These are phyloP conservation scores for Rhypophila decipiens DNA, from an alignment of 495 filamentous ascomycete genomes.

Conservation along the genomic window DNA sequence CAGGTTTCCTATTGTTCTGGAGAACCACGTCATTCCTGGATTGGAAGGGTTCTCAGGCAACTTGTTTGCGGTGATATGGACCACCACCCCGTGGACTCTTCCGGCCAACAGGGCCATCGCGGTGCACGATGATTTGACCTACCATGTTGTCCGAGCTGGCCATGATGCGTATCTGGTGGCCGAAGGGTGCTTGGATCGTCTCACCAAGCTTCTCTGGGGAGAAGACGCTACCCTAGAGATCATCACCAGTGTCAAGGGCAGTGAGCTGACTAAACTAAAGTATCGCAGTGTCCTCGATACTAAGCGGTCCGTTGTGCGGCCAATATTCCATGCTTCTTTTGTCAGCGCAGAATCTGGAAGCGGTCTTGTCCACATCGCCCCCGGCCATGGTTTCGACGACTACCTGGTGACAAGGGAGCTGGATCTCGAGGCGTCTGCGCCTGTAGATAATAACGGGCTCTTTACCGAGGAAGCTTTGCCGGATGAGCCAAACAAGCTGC, in stretches of 20 bases:
- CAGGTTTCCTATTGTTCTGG: conserved; percentile 59
- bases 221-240: conserved; percentile 36
- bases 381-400: conserved; percentile 95
- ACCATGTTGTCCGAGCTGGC: conserved; percentile 57
- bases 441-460: conserved; percentile 70
- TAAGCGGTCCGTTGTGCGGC: conserved; percentile 46
- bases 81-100: conserved; percentile 95
- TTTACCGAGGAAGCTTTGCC: conserved; percentile 76
- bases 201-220: conserved; percentile 19
- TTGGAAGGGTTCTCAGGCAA: conserved; percentile 25
- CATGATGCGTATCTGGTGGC: conserved; percentile 53
- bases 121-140: conserved; percentile 64
- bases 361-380: conserved; percentile 87
- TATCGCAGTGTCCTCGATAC: conserved; percentile 64
- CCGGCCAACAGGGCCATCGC: conserved; percentile 90
- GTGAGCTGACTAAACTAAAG: conserved; percentile 53
- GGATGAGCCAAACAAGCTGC: conserved; percentile 51
- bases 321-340: conserved; percentile 74
- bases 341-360: conserved; percentile 83
- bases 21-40: conserved; percentile 37
- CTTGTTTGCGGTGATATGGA: conserved; percentile 83
- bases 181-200: conserved; percentile 53
- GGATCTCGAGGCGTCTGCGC: conserved; percentile 65
- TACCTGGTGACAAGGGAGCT: conserved; percentile 69
- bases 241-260: conserved; percentile 54